phyloP scores from a whole-genome alignment of 768 basidiomycete genomes.

The Pleurotus eryngii region DNA sequence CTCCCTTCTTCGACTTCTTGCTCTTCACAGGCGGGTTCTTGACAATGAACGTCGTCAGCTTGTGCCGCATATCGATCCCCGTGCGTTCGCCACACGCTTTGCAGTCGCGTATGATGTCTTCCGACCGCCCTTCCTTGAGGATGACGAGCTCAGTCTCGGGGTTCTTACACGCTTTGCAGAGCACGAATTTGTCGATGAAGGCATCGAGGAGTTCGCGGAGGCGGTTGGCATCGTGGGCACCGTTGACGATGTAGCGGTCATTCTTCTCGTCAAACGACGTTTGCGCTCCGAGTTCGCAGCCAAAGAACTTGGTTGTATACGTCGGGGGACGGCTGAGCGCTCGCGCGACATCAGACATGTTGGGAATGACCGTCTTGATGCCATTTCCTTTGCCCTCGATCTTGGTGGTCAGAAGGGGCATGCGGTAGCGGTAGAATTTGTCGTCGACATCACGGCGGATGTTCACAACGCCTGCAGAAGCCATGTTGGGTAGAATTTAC shows the following conservation, averaged over 20 bases:
- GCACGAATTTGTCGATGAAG: conserved; percentile 98
- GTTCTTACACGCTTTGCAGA: conserved; percentile 97
- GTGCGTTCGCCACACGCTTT: conserved; percentile 97
- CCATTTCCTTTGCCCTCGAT: conserved; percentile 99
- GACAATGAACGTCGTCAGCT: conserved; percentile 92
- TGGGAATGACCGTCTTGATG: conserved; percentile 98
- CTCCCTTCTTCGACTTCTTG: conserved; percentile 69
- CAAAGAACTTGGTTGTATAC: conserved; percentile 99
- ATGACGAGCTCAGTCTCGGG: conserved; percentile 96
- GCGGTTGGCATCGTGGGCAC: conserved; percentile 87
- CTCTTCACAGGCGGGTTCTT: conserved; percentile 94
- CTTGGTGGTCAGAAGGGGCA: conserved; percentile 93
- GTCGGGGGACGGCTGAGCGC: conserved; percentile 93
- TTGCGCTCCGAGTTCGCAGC: conserved; percentile 97
- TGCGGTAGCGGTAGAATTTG: conserved; percentile 96
- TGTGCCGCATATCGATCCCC: conserved; percentile 93
- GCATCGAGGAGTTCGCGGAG: conserved; percentile 95
- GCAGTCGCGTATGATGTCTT: conserved; percentile 93
- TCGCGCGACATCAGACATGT: conserved; percentile 97
- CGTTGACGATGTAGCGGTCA: conserved; percentile 98
- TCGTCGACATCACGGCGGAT: conserved; percentile 96
- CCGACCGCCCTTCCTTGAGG: conserved; percentile 74
- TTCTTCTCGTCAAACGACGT: conserved; percentile 95
- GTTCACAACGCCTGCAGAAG: conserved; percentile 83
- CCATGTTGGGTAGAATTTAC: conserved; percentile 77